A percentile compares a stretch with the other conserved stretches of the same genome.
These are phyloP conservation scores for Camellia japonica DNA, from an alignment of 148 eudicot genomes.

Conservation along the genomic window DNA sequence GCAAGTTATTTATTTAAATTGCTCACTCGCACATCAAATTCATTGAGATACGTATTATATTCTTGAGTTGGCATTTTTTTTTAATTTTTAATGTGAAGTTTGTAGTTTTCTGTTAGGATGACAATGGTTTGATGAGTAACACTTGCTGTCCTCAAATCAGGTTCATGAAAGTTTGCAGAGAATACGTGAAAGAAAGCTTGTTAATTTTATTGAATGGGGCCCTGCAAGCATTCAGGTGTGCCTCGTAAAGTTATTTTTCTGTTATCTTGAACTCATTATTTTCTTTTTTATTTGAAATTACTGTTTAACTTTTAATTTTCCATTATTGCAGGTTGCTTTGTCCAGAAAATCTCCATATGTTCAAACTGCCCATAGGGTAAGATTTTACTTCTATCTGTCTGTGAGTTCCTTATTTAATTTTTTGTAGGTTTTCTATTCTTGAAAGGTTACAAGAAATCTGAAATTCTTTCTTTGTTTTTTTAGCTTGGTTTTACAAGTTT, in stretches of 20 bases:
- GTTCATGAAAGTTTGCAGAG: slow-evolving; percentile 98
- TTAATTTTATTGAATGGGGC: slow-evolving; percentile 98
- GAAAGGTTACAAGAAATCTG: neutral
- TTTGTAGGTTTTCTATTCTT: slow-evolving; percentile 1
- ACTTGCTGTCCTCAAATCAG: slow-evolving; percentile 29
- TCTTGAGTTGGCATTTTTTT: too few relatives aligned
- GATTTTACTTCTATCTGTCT: slow-evolving; percentile 8
- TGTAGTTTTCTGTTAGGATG: slow-evolving; percentile 8
- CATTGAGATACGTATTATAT: neutral
- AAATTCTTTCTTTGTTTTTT: slow-evolving; percentile 7
- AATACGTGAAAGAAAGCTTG: slow-evolving; percentile 95
- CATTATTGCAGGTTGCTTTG: slow-evolving; percentile 74
- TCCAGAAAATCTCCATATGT: slow-evolving; percentile 98
- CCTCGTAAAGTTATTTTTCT: slow-evolving; percentile 2
- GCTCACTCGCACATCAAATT: neutral
- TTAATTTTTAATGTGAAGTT: neutral
- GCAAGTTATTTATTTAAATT: neutral
- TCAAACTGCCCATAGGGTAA: slow-evolving; percentile 95
- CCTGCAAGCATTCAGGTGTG: slow-evolving; percentile 98
- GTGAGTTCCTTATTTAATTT: neutral
- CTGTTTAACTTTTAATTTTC: slow-evolving; percentile 6
- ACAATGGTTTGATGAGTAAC: neutral
- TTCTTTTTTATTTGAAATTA: neutral
- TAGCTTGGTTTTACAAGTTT: slow-evolving; percentile 3
- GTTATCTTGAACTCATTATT: neutral